Base-by-base conservation (phyloP, 768 basidiomycete genomes). In the Zangia roseola region DNA sequence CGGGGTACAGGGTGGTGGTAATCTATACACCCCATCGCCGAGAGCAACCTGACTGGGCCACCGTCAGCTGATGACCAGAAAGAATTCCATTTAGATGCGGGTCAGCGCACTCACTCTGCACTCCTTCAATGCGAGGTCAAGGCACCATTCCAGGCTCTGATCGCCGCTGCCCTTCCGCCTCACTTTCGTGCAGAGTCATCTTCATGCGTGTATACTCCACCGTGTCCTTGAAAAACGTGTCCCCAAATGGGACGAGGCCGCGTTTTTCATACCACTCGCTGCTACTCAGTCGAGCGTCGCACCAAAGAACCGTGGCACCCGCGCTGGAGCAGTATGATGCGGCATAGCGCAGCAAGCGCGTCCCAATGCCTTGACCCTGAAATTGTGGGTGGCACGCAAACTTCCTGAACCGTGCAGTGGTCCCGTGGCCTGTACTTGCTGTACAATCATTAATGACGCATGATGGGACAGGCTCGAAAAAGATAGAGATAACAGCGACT, bases 151-250 rank as follows among this genome's bases (percentile, higher is more conserved):
- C 43, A 43, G 12, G 8, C 16, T 40, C 43, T 44, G 45, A 48
- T 41, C 28, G 43, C 19, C 20, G 37, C n/a, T 45, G 20, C 17
- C 40, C 39, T 16, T 45, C 42, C 5, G 41, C 42, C 25, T 25
- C 49, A 23, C 26, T 21, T n/a, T 36, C 45, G 44, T 30, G 35
- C n/a, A 66, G 50, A 46, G 56, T 59, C 55, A 72, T 69, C 61
- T 64, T 70, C 82, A 84, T 82, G 43, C 77, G 71, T 54, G 79
- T 65, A 59, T 83, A 85, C 66, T 81, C 71, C 53, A 82, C 76
- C 35, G 67, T 60, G 6, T 72, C 74, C 66, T 82, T 83, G 65
- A 58, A 80, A 61, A 85, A 83, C 1, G 45, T 63, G 16, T 70
- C 63, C 17, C 81, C 82, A 48, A 82, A 79, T n/a, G 68, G 51